These are phyloP conservation scores for Fagopyrum tataricum DNA, from an alignment of 148 eudicot genomes.

Conservation along the genomic window DNA sequence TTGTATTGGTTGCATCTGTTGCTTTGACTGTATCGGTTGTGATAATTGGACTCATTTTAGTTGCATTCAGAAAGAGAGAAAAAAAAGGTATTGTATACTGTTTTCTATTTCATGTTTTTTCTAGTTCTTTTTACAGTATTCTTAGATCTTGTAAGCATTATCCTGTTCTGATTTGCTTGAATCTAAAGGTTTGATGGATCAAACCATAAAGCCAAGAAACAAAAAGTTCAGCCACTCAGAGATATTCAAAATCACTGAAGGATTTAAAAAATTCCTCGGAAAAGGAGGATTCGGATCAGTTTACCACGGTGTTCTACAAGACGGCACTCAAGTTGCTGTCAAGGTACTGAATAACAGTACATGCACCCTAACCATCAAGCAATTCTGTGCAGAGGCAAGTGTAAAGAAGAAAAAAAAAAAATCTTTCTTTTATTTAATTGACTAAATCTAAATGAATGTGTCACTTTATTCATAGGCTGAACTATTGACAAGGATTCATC, in stretches of 20 bases:
- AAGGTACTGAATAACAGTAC: slow-evolving; percentile 29
- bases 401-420: background rate
- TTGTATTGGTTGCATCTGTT: background rate
- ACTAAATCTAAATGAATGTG: no score
- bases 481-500: slow-evolving; percentile 35
- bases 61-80: background rate
- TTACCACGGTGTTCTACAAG: slow-evolving; percentile 23
- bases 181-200: background rate
- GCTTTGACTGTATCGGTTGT: background rate
- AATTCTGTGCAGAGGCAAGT: slow-evolving; percentile 5
- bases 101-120: background rate
- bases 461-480: slow-evolving; percentile 20
- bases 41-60: background rate
- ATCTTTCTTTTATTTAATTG: background rate
- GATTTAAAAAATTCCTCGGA: slow-evolving; percentile 9
- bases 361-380: slow-evolving; percentile 39
- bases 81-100: background rate
- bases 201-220: slow-evolving; percentile 3
- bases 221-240: slow-evolving; percentile 4
- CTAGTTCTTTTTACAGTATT: background rate
- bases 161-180: background rate
- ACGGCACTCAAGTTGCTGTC: slow-evolving; percentile 36
- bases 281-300: slow-evolving; percentile 17
- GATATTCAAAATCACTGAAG: slow-evolving; percentile 4
- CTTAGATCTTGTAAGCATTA: background rate